Base-by-base conservation (phyloP, 2,329 filamentous ascomycete species). In the Arthrobotrys conoides region DNA sequence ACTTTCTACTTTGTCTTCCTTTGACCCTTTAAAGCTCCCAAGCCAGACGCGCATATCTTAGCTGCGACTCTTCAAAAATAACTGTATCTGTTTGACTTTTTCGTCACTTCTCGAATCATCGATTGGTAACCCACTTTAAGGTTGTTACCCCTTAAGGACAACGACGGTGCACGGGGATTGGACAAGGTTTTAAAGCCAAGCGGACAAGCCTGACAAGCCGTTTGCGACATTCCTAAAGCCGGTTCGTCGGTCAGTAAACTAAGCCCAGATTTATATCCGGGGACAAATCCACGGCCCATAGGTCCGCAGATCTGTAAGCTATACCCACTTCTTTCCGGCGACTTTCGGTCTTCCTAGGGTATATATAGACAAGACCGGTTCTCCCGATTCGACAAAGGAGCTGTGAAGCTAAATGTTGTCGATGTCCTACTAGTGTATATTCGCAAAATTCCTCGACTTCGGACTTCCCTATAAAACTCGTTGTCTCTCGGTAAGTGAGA, bases 161-260 rank as follows among this genome's bases (percentile, higher is more conserved):
- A 63, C 49, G 49, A 49, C 55, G 36, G 53, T 64, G 27, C 53
- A 63, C 67, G 61, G 73, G 67, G 20, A 49, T 77, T 59, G 67
- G 61, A 27, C 53, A 59, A 48, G 41, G 41, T 61, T 71, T 68
- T 36, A 71, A 76, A 49, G 67, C 73, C 73, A 77, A 77, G 73
- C 67, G 59, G 73, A 61, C 67, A 59, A 77, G 73, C 67, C 67
- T 51, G 73, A 61, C 66, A 59, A 77, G 73, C 66, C 67, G 73
- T 71, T 77, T 77, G 73, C 73, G 67, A 77, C 73, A 71, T 77
- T 77, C 73, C 73, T 71, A 77, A 77, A 71, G 67, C 73, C 73
- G 73, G 59, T 61, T 68, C 61, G 67, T 36, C 48, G 57, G 59
- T 53, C 66, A 61, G 44, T 68, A 67, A 55, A 64, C 57, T 61